A percentile compares a stretch with the other conserved stretches of the same genome.
phyloP scores from a whole-genome alignment of 176 grass and related monocot genomes.

The Canna indica region DNA sequence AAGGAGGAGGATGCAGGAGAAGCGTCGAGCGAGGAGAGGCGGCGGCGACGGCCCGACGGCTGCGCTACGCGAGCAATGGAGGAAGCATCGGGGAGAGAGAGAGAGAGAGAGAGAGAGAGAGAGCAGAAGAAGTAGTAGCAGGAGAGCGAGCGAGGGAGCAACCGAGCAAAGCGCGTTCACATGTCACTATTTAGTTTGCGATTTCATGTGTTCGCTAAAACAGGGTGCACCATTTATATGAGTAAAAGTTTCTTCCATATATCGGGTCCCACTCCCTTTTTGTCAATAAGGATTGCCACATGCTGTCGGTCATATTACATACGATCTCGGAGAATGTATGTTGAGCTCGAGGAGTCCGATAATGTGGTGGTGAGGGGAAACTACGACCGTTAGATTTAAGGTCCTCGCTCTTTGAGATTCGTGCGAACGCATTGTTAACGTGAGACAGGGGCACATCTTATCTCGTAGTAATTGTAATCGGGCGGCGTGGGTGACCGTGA shows the following conservation, averaged over 20 bases:
- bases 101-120: neutral
- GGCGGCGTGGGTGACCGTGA: neutral
- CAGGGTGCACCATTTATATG: neutral
- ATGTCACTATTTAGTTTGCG: neutral
- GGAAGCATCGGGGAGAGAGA: neutral
- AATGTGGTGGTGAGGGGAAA: neutral
- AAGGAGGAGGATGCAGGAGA: neutral
- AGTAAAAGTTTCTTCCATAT: neutral
- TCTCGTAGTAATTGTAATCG: neutral
- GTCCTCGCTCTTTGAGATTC: neutral
- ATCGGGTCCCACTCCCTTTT: neutral
- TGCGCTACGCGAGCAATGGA: too few relatives aligned
- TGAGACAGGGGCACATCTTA: neutral
- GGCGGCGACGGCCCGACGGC: neutral
- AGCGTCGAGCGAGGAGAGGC: neutral
- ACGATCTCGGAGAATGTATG: neutral
- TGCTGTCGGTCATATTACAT: neutral
- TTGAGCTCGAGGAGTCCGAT: neutral
- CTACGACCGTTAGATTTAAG: neutral
- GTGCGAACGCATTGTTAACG: neutral
- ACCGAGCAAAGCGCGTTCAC: neutral
- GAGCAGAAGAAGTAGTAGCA: neutral
- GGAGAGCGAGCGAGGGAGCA: neutral
- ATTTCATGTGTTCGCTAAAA: neutral
- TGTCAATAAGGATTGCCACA: neutral